These are phyloP conservation scores for Collybia mongolica DNA, from an alignment of 768 basidiomycete species.

Conservation along the genomic window DNA sequence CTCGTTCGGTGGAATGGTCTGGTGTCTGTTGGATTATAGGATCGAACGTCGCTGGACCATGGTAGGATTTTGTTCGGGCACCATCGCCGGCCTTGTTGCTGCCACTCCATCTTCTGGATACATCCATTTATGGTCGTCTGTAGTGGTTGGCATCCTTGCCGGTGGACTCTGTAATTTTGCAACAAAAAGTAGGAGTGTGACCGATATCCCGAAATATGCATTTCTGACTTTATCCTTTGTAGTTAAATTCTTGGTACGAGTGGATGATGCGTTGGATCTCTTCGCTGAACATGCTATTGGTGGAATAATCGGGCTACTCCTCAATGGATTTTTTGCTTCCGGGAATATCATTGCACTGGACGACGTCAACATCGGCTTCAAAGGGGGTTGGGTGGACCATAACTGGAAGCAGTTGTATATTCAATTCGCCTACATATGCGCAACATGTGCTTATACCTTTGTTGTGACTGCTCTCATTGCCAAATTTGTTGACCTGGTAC, in stretches of 20 bases:
- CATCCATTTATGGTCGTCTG: constrained; percentile 73
- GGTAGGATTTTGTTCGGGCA: constrained; percentile 93
- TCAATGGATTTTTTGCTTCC: constrained; percentile 77
- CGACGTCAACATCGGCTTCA: constrained; percentile 51
- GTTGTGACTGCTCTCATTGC: constrained; percentile 61
- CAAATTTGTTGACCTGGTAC: constrained; percentile 53
- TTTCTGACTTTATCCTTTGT: constrained; percentile 9
- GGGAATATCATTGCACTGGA: constrained; percentile 63
- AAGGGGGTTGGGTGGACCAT: constrained; percentile 73
- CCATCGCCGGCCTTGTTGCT: constrained; percentile 85
- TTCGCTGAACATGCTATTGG: constrained; percentile 91
- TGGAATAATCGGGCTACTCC: constrained; percentile 71
- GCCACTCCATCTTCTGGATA: constrained; percentile 88
- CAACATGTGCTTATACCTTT: constrained; percentile 58
- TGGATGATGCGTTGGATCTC: constrained; percentile 91
- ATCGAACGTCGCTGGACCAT: constrained; percentile 82
- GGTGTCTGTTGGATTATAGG: constrained; percentile 80
- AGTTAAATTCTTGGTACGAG: constrained; percentile 68
- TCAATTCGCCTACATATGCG: constrained; percentile 65
- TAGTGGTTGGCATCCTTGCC: constrained; percentile 72
- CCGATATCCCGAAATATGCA: neutral
- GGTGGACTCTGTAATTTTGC: constrained; percentile 80
- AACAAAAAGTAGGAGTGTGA: constrained; percentile 60
- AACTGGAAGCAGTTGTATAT: constrained; percentile 81
- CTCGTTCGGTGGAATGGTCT: constrained; percentile 78